Base-by-base conservation (phyloP, 2,329 filamentous ascomycete species). In the Colletotrichum agaves region DNA sequence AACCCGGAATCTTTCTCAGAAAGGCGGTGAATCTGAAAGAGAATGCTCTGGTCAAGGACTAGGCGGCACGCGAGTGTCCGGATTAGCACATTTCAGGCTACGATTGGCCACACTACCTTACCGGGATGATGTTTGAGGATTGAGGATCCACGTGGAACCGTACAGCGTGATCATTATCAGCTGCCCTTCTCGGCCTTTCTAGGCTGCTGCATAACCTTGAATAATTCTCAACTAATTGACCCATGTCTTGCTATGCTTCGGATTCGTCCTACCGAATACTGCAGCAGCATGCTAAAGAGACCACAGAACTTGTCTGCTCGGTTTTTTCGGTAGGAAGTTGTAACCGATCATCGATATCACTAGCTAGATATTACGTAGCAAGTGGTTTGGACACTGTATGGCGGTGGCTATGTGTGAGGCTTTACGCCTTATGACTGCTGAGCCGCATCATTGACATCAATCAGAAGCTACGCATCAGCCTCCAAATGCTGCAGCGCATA, bases 71-170 rank as follows among this genome's bases (percentile, higher is more conserved):
- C 23, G 23, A 15, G 27, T 17, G 47, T 50, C 27, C 13, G 23
- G n/a, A 17, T 31, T 33, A 13, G 47, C 47, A 15, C n/a, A 31
- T 50, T 31, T 50, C 31, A n/a, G 31, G 47, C 47, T n/a, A 23
- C 12, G 6, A 47, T 13, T 13, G 44, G 12, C 44, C 47, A 50
- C 27, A 17, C 27, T 23, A 10, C 21, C 21, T 11, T 13, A 15
- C 47, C 15, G 47, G 47, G 47, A 50, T 33, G 27, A n/a, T 33
- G 47, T 50, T 50, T 50, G 47, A 50, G 47, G 23, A 19, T 33
- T 33, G 27, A 33, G 47, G 47, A 50, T 50, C 47, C 31, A 15
- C 10, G 47, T 15, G 27, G n/a, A 19, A 50, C 47, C 7, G 8
- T 13, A 13, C 33, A 37, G 7, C 33, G 33, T 37, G 33, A 37